Evolutionary conservation across 768 basidiomycete genomes (phyloP).

Genomic region (Phlebiopsis gigantea): DNA sequence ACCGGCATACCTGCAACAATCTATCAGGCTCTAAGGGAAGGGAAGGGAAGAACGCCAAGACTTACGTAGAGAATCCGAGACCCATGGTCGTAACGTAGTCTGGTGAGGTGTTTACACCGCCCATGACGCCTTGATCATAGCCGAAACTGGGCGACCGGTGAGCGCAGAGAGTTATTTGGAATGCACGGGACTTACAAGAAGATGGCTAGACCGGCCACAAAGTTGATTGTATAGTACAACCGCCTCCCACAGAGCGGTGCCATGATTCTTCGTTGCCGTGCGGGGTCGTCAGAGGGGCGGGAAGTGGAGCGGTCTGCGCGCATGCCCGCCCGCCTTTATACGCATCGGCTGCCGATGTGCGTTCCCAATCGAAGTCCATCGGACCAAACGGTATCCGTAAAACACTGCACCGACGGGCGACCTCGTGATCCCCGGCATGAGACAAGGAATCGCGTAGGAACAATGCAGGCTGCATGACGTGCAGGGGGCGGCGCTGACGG

Average conservation of each 20-base stretch:
- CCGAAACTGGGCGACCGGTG: slow-evolving; percentile 31
- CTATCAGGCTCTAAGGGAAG: not conserved
- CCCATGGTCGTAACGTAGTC: slow-evolving; percentile 38
- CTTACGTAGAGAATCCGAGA: slow-evolving; percentile 32
- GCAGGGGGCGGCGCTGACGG: slow-evolving; percentile 1
- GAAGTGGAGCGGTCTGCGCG: not conserved
- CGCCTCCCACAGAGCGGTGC: slow-evolving; percentile 18
- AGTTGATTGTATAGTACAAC: slow-evolving; percentile 27
- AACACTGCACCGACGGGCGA: not conserved
- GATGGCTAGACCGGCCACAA: slow-evolving; percentile 28
- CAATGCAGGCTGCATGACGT: not conserved
- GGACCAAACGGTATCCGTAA: not conserved
- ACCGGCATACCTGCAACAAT: slow-evolving; percentile 27
- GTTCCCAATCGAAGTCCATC: not conserved
- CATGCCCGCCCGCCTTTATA: not conserved
- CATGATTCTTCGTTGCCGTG: slow-evolving; percentile 1
- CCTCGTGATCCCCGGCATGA: not conserved
- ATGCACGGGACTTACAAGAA: slow-evolving; percentile 24
- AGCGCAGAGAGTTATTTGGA: not conserved
- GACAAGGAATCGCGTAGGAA: not conserved
- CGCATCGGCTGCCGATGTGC: not conserved
- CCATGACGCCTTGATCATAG: slow-evolving; percentile 46
- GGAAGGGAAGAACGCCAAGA: not conserved
- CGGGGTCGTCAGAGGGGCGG: not conserved
- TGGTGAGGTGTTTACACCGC: slow-evolving; percentile 41